Conservation (phyloP, 1,284 basidiomycete species). For the Boletus sp. region DNA sequence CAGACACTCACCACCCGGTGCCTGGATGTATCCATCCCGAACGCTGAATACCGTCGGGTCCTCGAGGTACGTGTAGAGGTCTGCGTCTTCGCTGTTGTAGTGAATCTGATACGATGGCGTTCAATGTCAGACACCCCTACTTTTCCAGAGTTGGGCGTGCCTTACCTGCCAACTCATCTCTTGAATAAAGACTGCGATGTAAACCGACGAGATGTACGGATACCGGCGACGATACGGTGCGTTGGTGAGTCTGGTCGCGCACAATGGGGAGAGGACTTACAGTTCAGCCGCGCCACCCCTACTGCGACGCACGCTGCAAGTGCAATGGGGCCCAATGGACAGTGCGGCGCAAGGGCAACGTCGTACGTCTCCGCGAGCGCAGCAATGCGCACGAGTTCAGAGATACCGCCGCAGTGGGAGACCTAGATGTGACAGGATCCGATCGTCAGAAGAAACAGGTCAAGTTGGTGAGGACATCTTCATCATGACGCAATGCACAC, state of each 20-base stretch:
- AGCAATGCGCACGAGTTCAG: slow-evolving; percentile 68
- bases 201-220: background rate
- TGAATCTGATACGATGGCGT: slow-evolving; percentile 51
- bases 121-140: background rate
- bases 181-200: slow-evolving; percentile 53
- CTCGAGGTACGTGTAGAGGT: slow-evolving; percentile 67
- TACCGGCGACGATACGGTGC: background rate
- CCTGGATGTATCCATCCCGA: slow-evolving; percentile 57
- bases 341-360: slow-evolving; percentile 62
- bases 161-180: slow-evolving; percentile 66
- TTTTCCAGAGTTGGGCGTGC: background rate
- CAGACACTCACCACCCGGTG: slow-evolving; percentile 44
- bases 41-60: slow-evolving; percentile 61
- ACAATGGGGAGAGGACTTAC: slow-evolving; percentile 33
- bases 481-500: slow-evolving; percentile 11
- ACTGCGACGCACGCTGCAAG: slow-evolving; percentile 70
- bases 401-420: slow-evolving; percentile 71
- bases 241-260: background rate
- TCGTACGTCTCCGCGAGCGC: slow-evolving; percentile 69
- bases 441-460: background rate
- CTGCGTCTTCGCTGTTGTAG: slow-evolving; percentile 65
- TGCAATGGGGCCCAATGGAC: slow-evolving; percentile 68
- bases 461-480: background rate
- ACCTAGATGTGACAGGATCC: slow-evolving; percentile 37
- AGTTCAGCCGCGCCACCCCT: slow-evolving; percentile 53